Conservation (phyloP, 768 basidiomycete species). For the Cyathus striatus region DNA sequence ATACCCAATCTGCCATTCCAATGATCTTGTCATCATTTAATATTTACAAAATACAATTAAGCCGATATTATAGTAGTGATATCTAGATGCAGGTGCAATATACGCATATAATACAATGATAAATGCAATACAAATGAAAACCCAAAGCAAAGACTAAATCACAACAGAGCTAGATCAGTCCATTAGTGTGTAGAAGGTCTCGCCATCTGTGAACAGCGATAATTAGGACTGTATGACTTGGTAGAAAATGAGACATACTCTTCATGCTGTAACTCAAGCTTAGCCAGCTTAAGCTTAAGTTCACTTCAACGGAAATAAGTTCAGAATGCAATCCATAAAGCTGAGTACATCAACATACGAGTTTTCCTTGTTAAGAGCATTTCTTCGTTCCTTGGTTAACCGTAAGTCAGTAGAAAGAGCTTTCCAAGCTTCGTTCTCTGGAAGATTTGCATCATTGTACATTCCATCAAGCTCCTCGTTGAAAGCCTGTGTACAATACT, state of each 20-base stretch:
- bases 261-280: slow-evolving; percentile 70
- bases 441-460: slow-evolving; percentile 81
- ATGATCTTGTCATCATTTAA: too few species aligned
- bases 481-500: slow-evolving; percentile 69
- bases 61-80: too few species aligned
- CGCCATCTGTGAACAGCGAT: slow-evolving; percentile 51
- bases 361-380: slow-evolving; percentile 74
- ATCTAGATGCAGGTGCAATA: too few species aligned
- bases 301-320: slow-evolving; percentile 38
- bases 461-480: slow-evolving; percentile 91
- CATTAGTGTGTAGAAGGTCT: slow-evolving; percentile 48
- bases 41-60: too few species aligned
- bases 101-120: too few species aligned
- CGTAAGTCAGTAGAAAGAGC: slow-evolving; percentile 71
- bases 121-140: too few species aligned
- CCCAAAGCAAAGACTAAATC: too few species aligned
- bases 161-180: slow-evolving; percentile 25
- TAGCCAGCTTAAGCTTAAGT: slow-evolving; percentile 64
- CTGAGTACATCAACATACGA: slow-evolving; percentile 42
- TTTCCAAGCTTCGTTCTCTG: slow-evolving; percentile 79
- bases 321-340: slow-evolving; percentile 3
- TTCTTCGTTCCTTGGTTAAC: slow-evolving; percentile 70
- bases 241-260: slow-evolving; percentile 50
- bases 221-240: slow-evolving; percentile 4
- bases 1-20: too few species aligned